Evolutionary conservation across 441 rosid species (phyloP).

Genomic region (Populus tomentosa): DNA sequence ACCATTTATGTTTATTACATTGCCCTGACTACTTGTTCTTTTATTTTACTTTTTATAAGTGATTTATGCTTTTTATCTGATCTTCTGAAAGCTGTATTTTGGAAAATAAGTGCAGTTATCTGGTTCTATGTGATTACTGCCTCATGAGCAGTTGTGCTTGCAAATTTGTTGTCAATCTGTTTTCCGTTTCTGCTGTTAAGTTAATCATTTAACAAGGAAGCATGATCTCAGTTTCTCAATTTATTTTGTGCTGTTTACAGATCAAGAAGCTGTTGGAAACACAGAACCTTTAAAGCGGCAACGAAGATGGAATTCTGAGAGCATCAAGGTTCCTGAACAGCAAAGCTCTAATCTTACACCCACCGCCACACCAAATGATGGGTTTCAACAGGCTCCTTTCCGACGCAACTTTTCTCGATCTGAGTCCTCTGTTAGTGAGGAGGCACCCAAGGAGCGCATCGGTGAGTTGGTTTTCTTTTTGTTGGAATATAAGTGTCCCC

Average conservation of each 20-base stretch:
- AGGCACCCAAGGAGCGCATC: constrained; percentile 71
- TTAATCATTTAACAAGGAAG: too few species aligned
- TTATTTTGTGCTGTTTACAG: constrained; percentile 30
- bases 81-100: not conserved
- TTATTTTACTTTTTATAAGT: not conserved
- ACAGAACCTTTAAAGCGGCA: constrained; percentile 77
- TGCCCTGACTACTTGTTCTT: too few species aligned
- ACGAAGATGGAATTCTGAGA: constrained; percentile 80
- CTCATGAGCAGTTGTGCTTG: not conserved
- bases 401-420: constrained; percentile 63
- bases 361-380: constrained; percentile 50
- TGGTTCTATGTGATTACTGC: not conserved
- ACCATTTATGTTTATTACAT: not conserved
- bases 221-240: not conserved
- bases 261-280: constrained; percentile 59
- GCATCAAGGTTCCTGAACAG: constrained; percentile 52
- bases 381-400: constrained; percentile 32
- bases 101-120: not conserved
- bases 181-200: not conserved
- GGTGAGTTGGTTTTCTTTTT: constrained; percentile 46
- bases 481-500: not conserved
- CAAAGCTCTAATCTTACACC: constrained; percentile 41
- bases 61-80: not conserved
- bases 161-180: not conserved
- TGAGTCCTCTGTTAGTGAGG: constrained; percentile 58